phyloP scores from a whole-genome alignment of 108 stramenopile species.

The Licmophora abbreviata region DNA sequence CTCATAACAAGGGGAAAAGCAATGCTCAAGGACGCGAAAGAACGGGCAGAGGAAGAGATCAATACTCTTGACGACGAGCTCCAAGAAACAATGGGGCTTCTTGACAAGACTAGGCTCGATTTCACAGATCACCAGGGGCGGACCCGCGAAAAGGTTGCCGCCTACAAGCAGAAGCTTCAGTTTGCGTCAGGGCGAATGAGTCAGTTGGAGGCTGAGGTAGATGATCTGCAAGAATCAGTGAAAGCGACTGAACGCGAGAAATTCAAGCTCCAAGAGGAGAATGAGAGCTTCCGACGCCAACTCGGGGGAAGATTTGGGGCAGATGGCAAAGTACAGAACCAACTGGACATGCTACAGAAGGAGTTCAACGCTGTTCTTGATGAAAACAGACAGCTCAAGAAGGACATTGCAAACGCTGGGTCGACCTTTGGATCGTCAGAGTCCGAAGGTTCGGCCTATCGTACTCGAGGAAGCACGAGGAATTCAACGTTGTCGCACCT shows the following conservation, averaged over 20 bases:
- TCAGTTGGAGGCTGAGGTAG: conserved; percentile 31
- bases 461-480: conserved; percentile 16
- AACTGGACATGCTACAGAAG: conserved; percentile 64
- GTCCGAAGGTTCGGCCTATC: conserved; percentile 10
- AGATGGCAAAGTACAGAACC: conserved; percentile 38
- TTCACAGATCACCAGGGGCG: conserved; percentile 36
- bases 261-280: conserved; percentile 51
- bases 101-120: conserved; percentile 22
- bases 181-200: conserved; percentile 29
- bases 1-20: conserved; percentile 41
- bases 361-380: conserved; percentile 60
- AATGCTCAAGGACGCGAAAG: conserved; percentile 47
- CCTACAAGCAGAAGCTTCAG: conserved; percentile 55
- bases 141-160: conserved; percentile 40
- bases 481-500: conserved; percentile 50
- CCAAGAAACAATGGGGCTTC: conserved; percentile 24
- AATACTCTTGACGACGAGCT: conserved; percentile 31
- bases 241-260: conserved; percentile 50
- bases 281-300: conserved; percentile 80
- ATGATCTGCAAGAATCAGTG: conserved; percentile 43
- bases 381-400: conserved; percentile 60
- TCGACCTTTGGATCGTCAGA: conserved; percentile 9
- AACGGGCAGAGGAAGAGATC: conserved; percentile 38
- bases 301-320: conserved; percentile 62
- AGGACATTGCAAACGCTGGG: conserved; percentile 8